Evolutionary conservation across 257 asterid species (phyloP), one percentile per base, ranked within the genome.

Genomic region (Eucommia ulmoides): DNA sequence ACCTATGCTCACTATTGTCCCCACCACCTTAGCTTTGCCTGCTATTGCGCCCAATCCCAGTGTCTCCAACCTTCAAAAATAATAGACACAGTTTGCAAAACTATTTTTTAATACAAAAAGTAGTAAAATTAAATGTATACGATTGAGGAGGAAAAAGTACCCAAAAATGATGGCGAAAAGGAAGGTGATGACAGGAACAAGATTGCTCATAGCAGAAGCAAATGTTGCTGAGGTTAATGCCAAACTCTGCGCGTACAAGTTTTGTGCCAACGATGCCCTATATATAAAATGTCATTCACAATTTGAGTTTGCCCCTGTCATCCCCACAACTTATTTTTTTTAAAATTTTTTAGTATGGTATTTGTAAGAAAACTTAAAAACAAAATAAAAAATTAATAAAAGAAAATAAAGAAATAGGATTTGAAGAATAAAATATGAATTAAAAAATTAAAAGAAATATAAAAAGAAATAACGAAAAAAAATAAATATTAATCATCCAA

Each of bases 191-290:
- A 81, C 93, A 2, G 94, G 94, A 19, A 75, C 53, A 20, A 84
- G 88, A 61, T 81, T 84, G 26, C 65, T 61, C 74, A 80, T 73
- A 33, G 94, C 93, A 0, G 94, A 58, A 16, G 62, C 67, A 65
- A 75, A 81, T 1, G 85, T 84, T 35, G 81, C 75, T 15, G 94
- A 81, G 22, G 88, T 78, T 15, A 73, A 62, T 3, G 24, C 60
- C 35, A 84, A 42, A 22, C 83, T 69, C 56, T 68, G 56, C 54
- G 78, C 14, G 67, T 60, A 75, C 17, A 78, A 59, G 60, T 78
- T 84, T 54, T 84, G 94, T 23, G 80, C 93, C 6, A 83, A 41
- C 3, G 93, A 26, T 49, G 85, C 93, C 49, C 94, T 83, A 64
- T 8, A 42, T 29, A 4, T 3, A 3, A 48, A 53, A n/a, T n/a